A percentile compares a stretch with the other conserved stretches of the same genome.
Conservation (phyloP, 2,329 filamentous ascomycete species). For the Ceratocystis lukuohia region DNA sequence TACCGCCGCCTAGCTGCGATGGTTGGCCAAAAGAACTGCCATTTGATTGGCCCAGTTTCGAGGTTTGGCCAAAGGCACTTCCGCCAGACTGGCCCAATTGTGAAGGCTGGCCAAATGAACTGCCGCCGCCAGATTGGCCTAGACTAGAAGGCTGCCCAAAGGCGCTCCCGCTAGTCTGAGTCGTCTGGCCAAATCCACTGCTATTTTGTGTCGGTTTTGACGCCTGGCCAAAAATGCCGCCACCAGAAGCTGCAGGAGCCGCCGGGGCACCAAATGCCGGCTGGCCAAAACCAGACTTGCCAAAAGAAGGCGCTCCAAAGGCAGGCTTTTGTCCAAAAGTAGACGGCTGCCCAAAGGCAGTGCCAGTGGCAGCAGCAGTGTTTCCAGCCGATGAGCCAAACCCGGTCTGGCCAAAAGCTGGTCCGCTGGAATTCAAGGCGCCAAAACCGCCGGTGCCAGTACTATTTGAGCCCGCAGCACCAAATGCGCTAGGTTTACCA, state of each 20-base stretch:
- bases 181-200: slow-evolving; percentile 29
- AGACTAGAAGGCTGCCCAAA: slow-evolving; percentile 30
- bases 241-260: slow-evolving; percentile 2
- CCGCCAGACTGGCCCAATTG: slow-evolving; percentile 25
- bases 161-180: slow-evolving; percentile 23
- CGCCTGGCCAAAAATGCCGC: slow-evolving; percentile 28
- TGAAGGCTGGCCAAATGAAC: slow-evolving; percentile 26
- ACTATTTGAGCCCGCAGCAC: neutral
- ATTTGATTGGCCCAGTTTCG: slow-evolving; percentile 22
- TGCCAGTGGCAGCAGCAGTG: slow-evolving; percentile 10
- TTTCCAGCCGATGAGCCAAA: slow-evolving; percentile 1
- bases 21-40: slow-evolving; percentile 28
- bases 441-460: slow-evolving; percentile 13
- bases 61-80: slow-evolving; percentile 28
- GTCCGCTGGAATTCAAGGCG: neutral
- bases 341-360: slow-evolving; percentile 21
- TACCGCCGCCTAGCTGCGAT: slow-evolving; percentile 25
- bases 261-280: slow-evolving; percentile 13
- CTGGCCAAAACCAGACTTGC: slow-evolving; percentile 15
- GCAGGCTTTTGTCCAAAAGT: slow-evolving; percentile 28
- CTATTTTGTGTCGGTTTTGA: slow-evolving; percentile 26
- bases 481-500: slow-evolving; percentile 23
- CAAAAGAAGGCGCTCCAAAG: slow-evolving; percentile 24
- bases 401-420: slow-evolving; percentile 13
- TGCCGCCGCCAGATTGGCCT: slow-evolving; percentile 24